Evolutionary conservation across 1,139 yeast genomes (phyloP), one percentile per base, ranked within the genome.

Genomic region (Taphrina wiesneri): DNA sequence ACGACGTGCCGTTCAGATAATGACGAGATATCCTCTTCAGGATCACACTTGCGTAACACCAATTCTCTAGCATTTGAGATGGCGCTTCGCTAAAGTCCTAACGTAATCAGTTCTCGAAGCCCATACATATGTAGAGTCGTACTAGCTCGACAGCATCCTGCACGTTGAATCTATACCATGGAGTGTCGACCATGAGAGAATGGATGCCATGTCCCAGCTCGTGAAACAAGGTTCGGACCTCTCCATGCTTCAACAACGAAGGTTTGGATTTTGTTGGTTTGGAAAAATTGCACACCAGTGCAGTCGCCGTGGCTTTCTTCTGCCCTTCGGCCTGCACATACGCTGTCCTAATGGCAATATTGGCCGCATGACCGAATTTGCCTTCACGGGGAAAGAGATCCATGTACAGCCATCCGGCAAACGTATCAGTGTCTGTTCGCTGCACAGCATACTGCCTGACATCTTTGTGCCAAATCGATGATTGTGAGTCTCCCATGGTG

Each of bases 1-100:
- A 82, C 25, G 82, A 80, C 72, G 83, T 84, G 30, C 85, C 84
- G 2, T 86, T 80, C 63, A 76, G 66, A 74, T 87, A 88, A 75
- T 90, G 96, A 26, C 83, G 80, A 0, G 93, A 86, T 61, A 90
- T 77, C 13, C 75, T 74, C 71, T 80, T 81, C 70, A 90, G 78
- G 75, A 86, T 86, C 51, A 81, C 77, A 67, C 81, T 82, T 65
- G 86, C 83, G 96, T 96, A 90, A 43, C 92, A 86, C 91, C 96
- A 90, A 77, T 85, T 88, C 75, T 90, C 96, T 71, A 90, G 80
- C 87, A 90, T 85, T 77, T 90, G 96, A 1, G 96, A 88, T 28
- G 96, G 96, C 52, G 93, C 90, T 76, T 90, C 96, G 60, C 89
- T 96, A 76, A 89, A 90, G 77, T 90, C 96, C 81, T 93, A 81